phyloP scores from a whole-genome alignment of 371 early-diverging fungal species.

The Rhizopus sp. region DNA sequence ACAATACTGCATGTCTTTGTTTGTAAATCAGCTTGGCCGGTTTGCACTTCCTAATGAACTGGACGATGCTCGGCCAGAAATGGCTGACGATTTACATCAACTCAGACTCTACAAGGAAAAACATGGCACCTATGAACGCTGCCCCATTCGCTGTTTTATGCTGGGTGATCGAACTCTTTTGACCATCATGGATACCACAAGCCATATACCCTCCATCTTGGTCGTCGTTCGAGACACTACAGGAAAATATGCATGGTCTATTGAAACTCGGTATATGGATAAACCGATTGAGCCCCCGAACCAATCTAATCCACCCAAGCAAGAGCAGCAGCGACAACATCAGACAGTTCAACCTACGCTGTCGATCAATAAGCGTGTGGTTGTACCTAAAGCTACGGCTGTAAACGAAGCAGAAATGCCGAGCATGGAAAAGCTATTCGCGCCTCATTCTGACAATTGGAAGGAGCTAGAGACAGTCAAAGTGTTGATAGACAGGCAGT shows the following conservation, averaged over 20 bases:
- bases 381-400: conserved; percentile 19
- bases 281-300: not conserved
- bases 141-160: conserved; percentile 63
- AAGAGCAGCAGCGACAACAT: not conserved
- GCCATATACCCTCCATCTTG: conserved; percentile 42
- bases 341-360: not conserved
- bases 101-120: conserved; percentile 13
- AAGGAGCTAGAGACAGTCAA: conserved; percentile 37
- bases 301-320: not conserved
- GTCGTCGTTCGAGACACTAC: conserved; percentile 68
- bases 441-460: conserved; percentile 34
- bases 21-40: conserved; percentile 70
- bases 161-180: conserved; percentile 66
- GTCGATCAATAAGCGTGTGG: conserved; percentile 1
- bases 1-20: conserved; percentile 71
- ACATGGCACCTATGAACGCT: conserved; percentile 4
- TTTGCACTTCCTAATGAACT: conserved; percentile 62
- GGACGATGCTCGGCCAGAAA: conserved; percentile 54
- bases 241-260: conserved; percentile 74
- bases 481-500: conserved; percentile 30
- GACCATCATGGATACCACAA: conserved; percentile 45
- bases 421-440: conserved; percentile 36
- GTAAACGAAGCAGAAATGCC: conserved; percentile 44
- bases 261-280: conserved; percentile 54
- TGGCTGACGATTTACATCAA: conserved; percentile 56